A percentile compares a stretch with the other conserved stretches of the same genome.
Conservation (phyloP, 1,284 basidiomycete genomes). For the Abortiporus biennis region DNA sequence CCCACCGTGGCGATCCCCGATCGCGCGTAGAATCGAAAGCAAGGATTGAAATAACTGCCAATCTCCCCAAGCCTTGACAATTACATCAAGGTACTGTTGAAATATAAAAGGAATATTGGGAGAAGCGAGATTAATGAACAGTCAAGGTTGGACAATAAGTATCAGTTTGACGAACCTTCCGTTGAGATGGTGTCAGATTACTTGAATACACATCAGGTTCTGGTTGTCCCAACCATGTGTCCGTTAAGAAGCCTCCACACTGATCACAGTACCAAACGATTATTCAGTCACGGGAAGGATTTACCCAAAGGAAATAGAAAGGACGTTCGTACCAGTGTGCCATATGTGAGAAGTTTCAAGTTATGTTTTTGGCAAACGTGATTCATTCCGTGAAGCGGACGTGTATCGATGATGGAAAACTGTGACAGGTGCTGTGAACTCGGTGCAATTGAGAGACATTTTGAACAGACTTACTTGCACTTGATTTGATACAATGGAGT, state of each 20-base stretch:
- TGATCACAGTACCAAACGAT: too few species aligned
- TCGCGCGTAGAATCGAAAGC: slow-evolving; percentile 46
- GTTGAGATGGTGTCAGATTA: slow-evolving; percentile 65
- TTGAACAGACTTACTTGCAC: slow-evolving; percentile 52
- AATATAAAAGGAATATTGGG: slow-evolving; percentile 1
- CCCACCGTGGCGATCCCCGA: slow-evolving; percentile 64
- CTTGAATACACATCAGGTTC: slow-evolving; percentile 70
- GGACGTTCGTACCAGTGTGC: slow-evolving; percentile 53
- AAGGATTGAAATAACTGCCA: slow-evolving; percentile 73
- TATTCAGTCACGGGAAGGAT: too few species aligned
- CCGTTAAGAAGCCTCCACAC: slow-evolving; percentile 80
- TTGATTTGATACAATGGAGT: slow-evolving; percentile 73
- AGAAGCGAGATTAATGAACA: not conserved
- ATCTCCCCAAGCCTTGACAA: slow-evolving; percentile 69
- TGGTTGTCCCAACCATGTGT: slow-evolving; percentile 62
- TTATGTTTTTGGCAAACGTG: slow-evolving; percentile 69
- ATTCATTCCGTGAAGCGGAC: slow-evolving; percentile 71
- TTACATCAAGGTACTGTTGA: slow-evolving; percentile 73
- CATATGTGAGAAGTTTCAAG: slow-evolving; percentile 75
- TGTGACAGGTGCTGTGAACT: slow-evolving; percentile 21
- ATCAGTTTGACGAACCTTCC: slow-evolving; percentile 51
- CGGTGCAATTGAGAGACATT: not conserved
- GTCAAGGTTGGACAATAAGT: not conserved
- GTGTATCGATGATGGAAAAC: slow-evolving; percentile 78
- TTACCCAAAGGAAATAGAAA: slow-evolving; percentile 1